Evolutionary conservation across 495 filamentous ascomycete genomes (phyloP), one percentile per base, ranked within the genome.

Genomic region (Stereocaulon alpinum): DNA sequence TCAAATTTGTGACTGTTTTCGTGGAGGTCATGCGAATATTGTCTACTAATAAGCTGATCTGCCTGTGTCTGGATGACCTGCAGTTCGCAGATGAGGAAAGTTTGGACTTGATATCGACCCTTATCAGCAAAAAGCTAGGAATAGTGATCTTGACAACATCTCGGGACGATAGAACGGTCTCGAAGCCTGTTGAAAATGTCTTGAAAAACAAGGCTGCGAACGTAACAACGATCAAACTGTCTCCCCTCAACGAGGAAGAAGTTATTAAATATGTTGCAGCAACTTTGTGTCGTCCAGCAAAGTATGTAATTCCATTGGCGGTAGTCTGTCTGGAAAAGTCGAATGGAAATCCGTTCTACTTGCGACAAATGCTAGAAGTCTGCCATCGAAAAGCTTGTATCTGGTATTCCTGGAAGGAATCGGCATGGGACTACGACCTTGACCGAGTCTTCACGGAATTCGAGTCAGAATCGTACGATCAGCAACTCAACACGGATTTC

Each of bases 61-160:
- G 86, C 65, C 80, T 94, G 41, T 89, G 84, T 62, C 71, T 95
- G 6, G 91, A 96, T 66, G 90, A 96, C 67, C 73, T 94, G 18
- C 89, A 95, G 64, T 89, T 86, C 67, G 88, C 89, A 18, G 91
- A 96, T 64, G 82, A 87, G 48, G 91, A 96, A 64, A 90, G 86
- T 5, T 71, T 89, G 41, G 88, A 95, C 49, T 73, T 95, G 59
- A 82, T 95, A 27, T 76, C 81, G 55, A 83, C 86, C 63, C 86
- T 94, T 43, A 79, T 94, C 18, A 72, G 74, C 45, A 79, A 83
- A 5, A 84, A 83, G 64, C 76, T 95, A 29, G 87, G 86, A 6
- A 86, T 93, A 68, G 80, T 89, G 10, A 76, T 96, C 11, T 84
- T 95, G 42, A 22, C 62, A 12, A 68, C 68, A 14, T 68, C 65